These are phyloP conservation scores for Phytophthora citrophthora DNA, from an alignment of 352 stramenopile species.

Conservation along the genomic window DNA sequence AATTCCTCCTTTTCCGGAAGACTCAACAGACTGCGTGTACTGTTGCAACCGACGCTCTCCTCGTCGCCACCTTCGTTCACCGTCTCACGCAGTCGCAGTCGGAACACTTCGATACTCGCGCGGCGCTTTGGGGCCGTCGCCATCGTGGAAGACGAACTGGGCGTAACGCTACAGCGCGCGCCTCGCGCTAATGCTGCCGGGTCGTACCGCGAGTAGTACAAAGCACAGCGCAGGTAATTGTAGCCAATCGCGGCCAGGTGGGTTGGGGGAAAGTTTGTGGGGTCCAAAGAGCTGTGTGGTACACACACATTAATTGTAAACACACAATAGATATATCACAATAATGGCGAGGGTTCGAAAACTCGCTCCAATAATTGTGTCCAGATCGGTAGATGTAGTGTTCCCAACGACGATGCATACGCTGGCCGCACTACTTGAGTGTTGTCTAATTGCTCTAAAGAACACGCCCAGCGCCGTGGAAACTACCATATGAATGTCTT, in stretches of 20 bases:
- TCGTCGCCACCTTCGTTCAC: constrained; percentile 62
- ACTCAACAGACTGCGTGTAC: constrained; percentile 25
- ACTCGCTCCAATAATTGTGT: no score
- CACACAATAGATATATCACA: no score
- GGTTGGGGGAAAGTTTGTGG: constrained; percentile 21
- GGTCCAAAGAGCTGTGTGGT: not conserved
- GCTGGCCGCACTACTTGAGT: no score
- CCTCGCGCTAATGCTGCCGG: constrained; percentile 1
- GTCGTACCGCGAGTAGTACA: constrained; percentile 11
- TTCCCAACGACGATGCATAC: no score
- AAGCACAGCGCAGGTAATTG: constrained; percentile 3
- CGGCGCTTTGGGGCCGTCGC: constrained; percentile 28
- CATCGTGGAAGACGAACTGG: constrained; percentile 10
- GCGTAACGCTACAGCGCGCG: not conserved
- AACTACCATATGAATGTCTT: no score
- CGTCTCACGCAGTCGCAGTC: constrained; percentile 68
- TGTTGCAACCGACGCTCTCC: constrained; percentile 22
- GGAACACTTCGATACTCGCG: constrained; percentile 72
- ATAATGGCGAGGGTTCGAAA: no score
- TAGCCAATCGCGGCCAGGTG: constrained; percentile 27
- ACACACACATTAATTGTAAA: no score
- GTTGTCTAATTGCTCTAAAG: no score
- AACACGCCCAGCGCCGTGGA: no score
- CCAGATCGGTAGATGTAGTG: no score
- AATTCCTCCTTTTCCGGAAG: constrained; percentile 27